Evolutionary conservation across 192 early-diverging fungal species (phyloP).

Genomic region (Lunasporangiospora selenospora): DNA sequence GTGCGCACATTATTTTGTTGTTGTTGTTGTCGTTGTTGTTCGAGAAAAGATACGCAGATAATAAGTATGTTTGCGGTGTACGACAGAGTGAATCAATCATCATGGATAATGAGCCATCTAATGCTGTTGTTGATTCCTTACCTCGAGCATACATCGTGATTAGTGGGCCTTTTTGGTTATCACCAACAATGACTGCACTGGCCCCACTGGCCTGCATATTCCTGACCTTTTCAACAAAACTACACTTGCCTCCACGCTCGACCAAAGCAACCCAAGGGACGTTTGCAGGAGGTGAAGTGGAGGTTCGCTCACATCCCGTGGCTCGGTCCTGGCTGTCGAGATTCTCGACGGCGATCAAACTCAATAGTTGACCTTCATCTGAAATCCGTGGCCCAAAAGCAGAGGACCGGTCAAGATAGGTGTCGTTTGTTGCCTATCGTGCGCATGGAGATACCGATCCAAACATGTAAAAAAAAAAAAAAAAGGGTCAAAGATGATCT

Average conservation of each 20-base stretch:
- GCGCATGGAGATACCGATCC: too few species aligned
- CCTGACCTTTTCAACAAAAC: slow-evolving; percentile 90
- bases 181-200: slow-evolving; percentile 87
- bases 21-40: too few species aligned
- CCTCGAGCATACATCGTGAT: slow-evolving; percentile 88
- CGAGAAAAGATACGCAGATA: too few species aligned
- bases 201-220: slow-evolving; percentile 89
- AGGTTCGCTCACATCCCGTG: slow-evolving; percentile 62
- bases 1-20: too few species aligned
- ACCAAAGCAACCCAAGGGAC: slow-evolving; percentile 85
- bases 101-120: neutral
- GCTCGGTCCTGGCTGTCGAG: slow-evolving; percentile 56
- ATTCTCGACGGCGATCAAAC: slow-evolving; percentile 63
- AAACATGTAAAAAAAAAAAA: too few species aligned
- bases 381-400: slow-evolving; percentile 84
- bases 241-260: slow-evolving; percentile 80
- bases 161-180: slow-evolving; percentile 68
- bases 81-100: neutral
- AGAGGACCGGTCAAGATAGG: slow-evolving; percentile 69
- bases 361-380: slow-evolving; percentile 72
- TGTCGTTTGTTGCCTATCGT: slow-evolving; percentile 65
- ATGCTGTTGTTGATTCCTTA: slow-evolving; percentile 33
- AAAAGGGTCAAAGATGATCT: too few species aligned
- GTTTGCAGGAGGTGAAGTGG: slow-evolving; percentile 38
- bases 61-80: neutral